These are phyloP conservation scores for Suhomyces pyralidae DNA, from an alignment of 805 yeast species.

Conservation along the genomic window DNA sequence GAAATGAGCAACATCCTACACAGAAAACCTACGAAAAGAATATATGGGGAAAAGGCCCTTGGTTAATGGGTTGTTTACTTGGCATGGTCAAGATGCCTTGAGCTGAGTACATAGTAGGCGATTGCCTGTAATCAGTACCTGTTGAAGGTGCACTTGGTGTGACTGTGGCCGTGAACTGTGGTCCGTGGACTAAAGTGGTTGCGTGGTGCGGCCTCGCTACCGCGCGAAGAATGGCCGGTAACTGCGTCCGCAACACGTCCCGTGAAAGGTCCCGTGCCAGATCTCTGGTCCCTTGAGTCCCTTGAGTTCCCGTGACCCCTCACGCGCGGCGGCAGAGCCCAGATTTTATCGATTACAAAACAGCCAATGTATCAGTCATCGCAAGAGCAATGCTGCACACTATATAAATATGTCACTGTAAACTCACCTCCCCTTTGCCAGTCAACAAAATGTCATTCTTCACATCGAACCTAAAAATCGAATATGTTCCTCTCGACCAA, in stretches of 20 bases:
- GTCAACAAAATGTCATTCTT: slow-evolving; percentile 60
- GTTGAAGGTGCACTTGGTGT: too few relatives aligned
- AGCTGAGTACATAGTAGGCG: too few relatives aligned
- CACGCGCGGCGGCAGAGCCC: neutral
- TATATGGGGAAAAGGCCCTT: too few relatives aligned
- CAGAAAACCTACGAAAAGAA: neutral
- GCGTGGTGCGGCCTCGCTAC: neutral
- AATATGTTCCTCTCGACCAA: slow-evolving; percentile 60
- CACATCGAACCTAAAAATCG: slow-evolving; percentile 52
- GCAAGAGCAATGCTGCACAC: neutral
- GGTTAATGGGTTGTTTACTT: too few relatives aligned
- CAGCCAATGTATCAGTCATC: neutral
- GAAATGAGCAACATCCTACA: neutral
- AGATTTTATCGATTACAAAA: neutral
- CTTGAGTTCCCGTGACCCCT: neutral
- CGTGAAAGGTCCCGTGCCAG: neutral
- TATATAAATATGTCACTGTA: neutral
- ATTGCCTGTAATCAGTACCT: too few relatives aligned
- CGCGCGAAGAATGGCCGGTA: neutral
- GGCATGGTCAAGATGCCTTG: too few relatives aligned
- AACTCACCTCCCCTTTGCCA: neutral
- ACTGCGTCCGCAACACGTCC: neutral
- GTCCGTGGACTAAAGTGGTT: neutral
- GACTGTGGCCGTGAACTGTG: neutral
- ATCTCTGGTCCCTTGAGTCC: too few relatives aligned